Conservation (phyloP, 108 stramenopile genomes). For the Schizochytrium sp. region DNA sequence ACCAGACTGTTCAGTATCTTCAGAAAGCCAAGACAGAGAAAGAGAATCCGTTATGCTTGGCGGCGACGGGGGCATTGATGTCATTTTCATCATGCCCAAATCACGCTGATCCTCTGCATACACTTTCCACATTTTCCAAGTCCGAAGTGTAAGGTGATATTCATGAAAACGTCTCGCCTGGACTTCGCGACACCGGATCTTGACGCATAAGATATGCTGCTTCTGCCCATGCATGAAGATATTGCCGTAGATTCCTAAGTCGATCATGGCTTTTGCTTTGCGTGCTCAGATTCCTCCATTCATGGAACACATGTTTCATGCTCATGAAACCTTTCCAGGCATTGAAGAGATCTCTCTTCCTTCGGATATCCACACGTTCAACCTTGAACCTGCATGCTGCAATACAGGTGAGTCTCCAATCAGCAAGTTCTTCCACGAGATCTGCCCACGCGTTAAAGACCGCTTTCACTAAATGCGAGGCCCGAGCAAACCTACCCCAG, state of each 20-base stretch:
- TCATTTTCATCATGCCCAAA: not conserved
- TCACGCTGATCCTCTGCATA: not conserved
- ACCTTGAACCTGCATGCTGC: not conserved
- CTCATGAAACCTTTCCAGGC: not conserved
- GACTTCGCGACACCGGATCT: not conserved
- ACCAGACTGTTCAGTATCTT: too few species aligned
- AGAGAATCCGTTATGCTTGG: not conserved
- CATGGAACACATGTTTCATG: not conserved
- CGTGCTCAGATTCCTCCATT: not conserved
- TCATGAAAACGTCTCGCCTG: not conserved
- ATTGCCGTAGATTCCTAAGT: not conserved
- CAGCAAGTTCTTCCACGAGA: not conserved
- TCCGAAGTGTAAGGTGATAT: not conserved
- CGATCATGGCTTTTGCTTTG: not conserved
- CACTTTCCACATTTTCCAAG: not conserved
- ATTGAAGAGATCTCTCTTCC: not conserved
- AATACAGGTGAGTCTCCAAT: not conserved
- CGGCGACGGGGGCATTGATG: not conserved
- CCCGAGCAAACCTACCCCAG: slow-evolving; percentile 25
- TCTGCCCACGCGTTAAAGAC: slow-evolving; percentile 27
- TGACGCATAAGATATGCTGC: not conserved
- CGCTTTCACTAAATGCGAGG: not conserved
- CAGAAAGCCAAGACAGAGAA: too few species aligned
- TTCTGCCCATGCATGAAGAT: not conserved
- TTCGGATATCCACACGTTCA: slow-evolving; percentile 1